phyloP scores from a whole-genome alignment of 805 yeast genomes.

The Yarrowia divulgata region DNA sequence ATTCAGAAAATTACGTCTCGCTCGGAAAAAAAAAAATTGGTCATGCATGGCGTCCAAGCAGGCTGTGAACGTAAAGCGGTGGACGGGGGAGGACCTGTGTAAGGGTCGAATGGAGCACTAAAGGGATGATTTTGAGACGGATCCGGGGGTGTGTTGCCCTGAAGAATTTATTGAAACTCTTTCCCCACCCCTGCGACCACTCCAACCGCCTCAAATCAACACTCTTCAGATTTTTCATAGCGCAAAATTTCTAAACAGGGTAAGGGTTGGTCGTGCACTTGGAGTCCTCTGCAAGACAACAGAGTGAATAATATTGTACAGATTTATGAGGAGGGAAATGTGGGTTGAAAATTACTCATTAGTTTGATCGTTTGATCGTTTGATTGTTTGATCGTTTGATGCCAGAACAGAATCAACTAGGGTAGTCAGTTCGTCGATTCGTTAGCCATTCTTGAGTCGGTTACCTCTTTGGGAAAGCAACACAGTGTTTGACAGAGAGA shows the following conservation, averaged over 20 bases:
- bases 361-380: too few relatives aligned
- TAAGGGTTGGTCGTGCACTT: not conserved
- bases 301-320: slow-evolving; percentile 4
- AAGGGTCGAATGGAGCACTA: too few relatives aligned
- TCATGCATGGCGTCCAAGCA: not conserved
- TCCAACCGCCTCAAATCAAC: not conserved
- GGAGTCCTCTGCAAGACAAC: not conserved
- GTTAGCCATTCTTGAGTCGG: not conserved
- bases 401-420: too few relatives aligned
- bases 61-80: not conserved
- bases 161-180: too few relatives aligned
- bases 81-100: too few relatives aligned
- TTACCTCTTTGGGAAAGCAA: slow-evolving; percentile 22
- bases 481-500: not conserved
- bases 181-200: not conserved
- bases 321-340: not conserved
- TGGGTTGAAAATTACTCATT: not conserved
- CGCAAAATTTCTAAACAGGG: not conserved
- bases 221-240: not conserved
- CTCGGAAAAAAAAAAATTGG: slow-evolving; percentile 12
- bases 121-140: not conserved
- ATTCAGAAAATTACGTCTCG: slow-evolving; percentile 4
- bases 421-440: too few relatives aligned
- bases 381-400: too few relatives aligned
- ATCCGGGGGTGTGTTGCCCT: not conserved